Evolutionary conservation across 192 early-diverging fungal species (phyloP).

Genomic region (Geosiphon pyriformis): DNA sequence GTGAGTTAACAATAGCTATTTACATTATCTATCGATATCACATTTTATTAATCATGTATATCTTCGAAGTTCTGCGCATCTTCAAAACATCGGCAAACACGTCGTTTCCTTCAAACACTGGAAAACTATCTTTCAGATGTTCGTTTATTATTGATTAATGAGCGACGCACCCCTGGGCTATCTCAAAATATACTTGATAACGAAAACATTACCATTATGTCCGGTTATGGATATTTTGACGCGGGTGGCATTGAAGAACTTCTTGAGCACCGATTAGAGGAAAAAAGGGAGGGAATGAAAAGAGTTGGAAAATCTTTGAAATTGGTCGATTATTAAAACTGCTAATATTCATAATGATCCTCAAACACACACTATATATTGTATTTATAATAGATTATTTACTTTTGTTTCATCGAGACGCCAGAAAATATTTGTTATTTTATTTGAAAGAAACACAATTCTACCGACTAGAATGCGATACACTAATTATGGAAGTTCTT

Average conservation of each 20-base stretch:
- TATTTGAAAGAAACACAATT: too few relatives aligned
- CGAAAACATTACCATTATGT: conserved; percentile 20
- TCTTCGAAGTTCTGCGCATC: conserved; percentile 35
- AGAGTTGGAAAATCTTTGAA: conserved; percentile 15
- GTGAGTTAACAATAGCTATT: conserved; percentile 23
- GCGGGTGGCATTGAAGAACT: conserved; percentile 25
- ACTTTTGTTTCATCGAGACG: too few relatives aligned
- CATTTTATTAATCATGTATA: neutral
- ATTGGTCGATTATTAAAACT: conserved; percentile 26
- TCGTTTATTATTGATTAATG: conserved; percentile 29
- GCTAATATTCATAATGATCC: too few relatives aligned
- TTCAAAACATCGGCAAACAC: conserved; percentile 47
- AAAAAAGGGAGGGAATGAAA: conserved; percentile 22
- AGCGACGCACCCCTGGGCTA: conserved; percentile 32
- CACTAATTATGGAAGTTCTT: too few relatives aligned
- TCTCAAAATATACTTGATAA: conserved; percentile 28
- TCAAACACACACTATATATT: too few relatives aligned
- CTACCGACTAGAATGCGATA: too few relatives aligned
- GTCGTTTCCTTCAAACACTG: conserved; percentile 35
- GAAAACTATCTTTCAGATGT: conserved; percentile 38
- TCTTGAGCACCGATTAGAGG: conserved; percentile 9
- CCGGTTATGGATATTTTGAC: conserved; percentile 44
- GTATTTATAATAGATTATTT: too few relatives aligned
- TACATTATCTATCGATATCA: neutral
- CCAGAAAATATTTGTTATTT: too few relatives aligned